Evolutionary conservation across 23 red algal genomes (phyloP), one percentile per base, ranked within the genome.

Genomic region (Agarophyton chilense): DNA sequence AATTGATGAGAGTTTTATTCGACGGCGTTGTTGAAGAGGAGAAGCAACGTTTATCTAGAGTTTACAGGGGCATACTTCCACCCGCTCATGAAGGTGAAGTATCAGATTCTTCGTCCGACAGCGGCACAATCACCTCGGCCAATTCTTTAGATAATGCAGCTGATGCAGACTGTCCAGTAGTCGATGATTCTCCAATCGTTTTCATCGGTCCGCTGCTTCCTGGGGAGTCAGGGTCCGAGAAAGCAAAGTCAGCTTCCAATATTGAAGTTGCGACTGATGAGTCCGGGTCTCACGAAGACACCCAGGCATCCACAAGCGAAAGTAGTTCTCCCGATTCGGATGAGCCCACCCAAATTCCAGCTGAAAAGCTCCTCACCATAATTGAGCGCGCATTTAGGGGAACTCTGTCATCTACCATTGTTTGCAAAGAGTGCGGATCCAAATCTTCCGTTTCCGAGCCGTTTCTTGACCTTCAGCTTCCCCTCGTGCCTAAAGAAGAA

Each of bases 11-110:
- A 35, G 75, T 81, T 16, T 49, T 98, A 9, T 73, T 98, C 32
- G 82, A 92, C 54, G 88, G 83, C 45, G 67, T 98, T 38, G 78
- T 83, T 29, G 95, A 98, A 25, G 94, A 95, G 68, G 94, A 95
- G 49, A 82, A 91, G 43, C 68, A 70, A 32, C 90, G 91, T 11
- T 47, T 92, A 32, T 35, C 83, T 12, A 81, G 50, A 34, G 63
- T 74, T 54, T 29, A 38, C 32, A 63, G 71, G 45, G 54, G 58
- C 53, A 60, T 88, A 31, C 33, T 58, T 57, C 50, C 47, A 7
- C 32, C 66, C 17, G 18, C 24, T 10, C 34, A 54, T 21, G 56
- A 47, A 14, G 68, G 51, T 39, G 45, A 77, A 11, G 26, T 53
- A 5, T 54, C 58, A 4, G 83, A 88, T 25, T 45, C 83, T 34